Conservation (phyloP, 352 stramenopile species). For the Globisporangium radiosum region DNA sequence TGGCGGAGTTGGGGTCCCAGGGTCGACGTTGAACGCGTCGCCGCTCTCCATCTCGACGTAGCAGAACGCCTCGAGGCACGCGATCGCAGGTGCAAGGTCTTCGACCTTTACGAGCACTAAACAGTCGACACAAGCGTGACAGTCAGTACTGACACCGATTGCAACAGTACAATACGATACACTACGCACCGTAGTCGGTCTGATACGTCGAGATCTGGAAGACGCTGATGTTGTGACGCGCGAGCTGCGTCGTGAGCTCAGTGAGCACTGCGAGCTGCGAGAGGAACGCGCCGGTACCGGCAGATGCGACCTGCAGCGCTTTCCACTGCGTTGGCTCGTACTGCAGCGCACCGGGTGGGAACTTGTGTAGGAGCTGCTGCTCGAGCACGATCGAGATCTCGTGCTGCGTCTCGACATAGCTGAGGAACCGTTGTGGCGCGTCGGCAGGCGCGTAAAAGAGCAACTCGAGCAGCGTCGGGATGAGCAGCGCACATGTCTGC, state of each 20-base stretch:
- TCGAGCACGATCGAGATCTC: conserved; percentile 66
- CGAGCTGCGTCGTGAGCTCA: conserved; percentile 53
- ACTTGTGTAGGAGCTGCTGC: conserved; percentile 29
- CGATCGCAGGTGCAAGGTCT: conserved; percentile 35
- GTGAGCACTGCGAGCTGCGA: conserved; percentile 50
- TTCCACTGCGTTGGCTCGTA: conserved; percentile 50
- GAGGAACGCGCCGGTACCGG: conserved; percentile 41
- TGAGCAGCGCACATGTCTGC: conserved; percentile 16
- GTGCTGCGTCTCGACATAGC: conserved; percentile 61
- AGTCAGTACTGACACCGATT: too few relatives aligned
- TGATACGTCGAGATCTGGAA: conserved; percentile 76
- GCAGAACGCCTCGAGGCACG: conserved; percentile 47
- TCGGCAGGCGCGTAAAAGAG: conserved; percentile 36
- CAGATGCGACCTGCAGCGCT: conserved; percentile 53
- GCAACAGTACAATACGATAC: too few relatives aligned
- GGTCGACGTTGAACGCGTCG: conserved; percentile 11
- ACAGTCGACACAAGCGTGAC: too few relatives aligned
- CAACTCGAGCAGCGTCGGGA: conserved; percentile 43
- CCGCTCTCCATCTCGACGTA: conserved; percentile 45
- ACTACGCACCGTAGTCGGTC: conserved; percentile 31
- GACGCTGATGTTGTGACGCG: conserved; percentile 41
- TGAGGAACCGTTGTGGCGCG: conserved; percentile 33
- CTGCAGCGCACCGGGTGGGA: conserved; percentile 29
- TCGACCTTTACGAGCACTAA: conserved; percentile 51
- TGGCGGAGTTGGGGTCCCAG: too few relatives aligned